Percentiles rank a stretch among this genome's conserved stretches.
phyloP scores from a whole-genome alignment of 177 flowering plant species.

The Telopea speciosissima region DNA sequence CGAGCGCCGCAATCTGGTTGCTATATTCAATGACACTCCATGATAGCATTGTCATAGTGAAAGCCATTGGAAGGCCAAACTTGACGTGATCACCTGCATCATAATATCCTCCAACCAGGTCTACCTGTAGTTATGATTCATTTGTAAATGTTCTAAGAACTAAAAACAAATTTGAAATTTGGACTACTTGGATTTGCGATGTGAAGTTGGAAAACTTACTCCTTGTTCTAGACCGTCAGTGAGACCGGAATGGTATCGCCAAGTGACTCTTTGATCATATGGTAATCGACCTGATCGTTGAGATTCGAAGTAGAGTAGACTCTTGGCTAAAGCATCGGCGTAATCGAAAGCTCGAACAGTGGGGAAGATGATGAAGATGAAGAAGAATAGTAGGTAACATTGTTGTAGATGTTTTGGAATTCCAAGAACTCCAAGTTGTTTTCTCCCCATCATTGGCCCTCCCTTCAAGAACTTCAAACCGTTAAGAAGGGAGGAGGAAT shows the following conservation, averaged over 20 bases:
- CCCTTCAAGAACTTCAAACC: neutral
- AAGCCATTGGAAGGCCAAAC: constrained; percentile 81
- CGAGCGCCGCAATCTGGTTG: constrained; percentile 36
- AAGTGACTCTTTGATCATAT: constrained; percentile 65
- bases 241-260: constrained; percentile 87
- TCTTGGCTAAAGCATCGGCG: constrained; percentile 59
- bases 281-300: constrained; percentile 86
- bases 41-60: constrained; percentile 72
- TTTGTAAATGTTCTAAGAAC: too few species aligned
- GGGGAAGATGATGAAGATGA: constrained; percentile 6
- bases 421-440: neutral
- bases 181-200: too few species aligned
- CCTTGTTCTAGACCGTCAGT: constrained; percentile 90
- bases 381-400: constrained; percentile 4
- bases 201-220: constrained; percentile 38
- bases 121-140: constrained; percentile 38
- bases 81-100: constrained; percentile 90
- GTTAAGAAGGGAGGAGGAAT: neutral
- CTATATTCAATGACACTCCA: constrained; percentile 67
- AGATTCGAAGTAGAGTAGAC: constrained; percentile 76
- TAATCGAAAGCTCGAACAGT: constrained; percentile 40
- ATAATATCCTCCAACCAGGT: constrained; percentile 83
- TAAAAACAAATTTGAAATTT: neutral
- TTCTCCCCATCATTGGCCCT: constrained; percentile 1
- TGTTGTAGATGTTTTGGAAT: neutral